Evolutionary conservation across 371 early-diverging fungal species (phyloP).

Genomic region (Nosema bombycis): DNA sequence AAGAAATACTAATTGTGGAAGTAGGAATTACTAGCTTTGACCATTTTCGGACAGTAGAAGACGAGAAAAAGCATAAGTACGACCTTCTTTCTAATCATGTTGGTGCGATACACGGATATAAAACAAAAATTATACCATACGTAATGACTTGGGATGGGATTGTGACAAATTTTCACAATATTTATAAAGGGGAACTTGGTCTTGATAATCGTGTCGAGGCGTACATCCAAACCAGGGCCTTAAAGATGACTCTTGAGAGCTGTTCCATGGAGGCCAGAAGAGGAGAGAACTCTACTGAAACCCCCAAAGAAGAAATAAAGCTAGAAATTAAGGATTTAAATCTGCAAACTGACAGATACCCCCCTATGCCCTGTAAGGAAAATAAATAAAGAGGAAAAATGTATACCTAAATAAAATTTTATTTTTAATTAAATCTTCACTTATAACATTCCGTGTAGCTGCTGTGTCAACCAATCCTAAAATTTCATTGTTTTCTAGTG

Average conservation of each 20-base stretch:
- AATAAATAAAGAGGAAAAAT: no score
- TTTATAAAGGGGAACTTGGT: background rate
- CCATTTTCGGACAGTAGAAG: background rate
- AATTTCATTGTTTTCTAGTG: no score
- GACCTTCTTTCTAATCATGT: background rate
- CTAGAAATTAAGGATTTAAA: no score
- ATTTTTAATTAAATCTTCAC: no score
- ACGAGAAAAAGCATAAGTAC: constrained; percentile 6
- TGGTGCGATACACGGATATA: background rate
- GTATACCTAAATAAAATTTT: no score
- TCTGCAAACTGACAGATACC: no score
- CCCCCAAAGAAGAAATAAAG: background rate
- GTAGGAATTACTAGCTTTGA: constrained; percentile 14
- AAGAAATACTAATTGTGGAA: background rate
- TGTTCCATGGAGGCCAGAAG: constrained; percentile 1
- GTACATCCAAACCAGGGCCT: background rate
- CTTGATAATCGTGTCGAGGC: background rate
- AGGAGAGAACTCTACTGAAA: constrained; percentile 66
- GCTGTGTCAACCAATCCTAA: no score
- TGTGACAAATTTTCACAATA: background rate
- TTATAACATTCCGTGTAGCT: no score
- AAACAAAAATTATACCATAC: constrained; percentile 5
- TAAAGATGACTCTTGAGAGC: constrained; percentile 5
- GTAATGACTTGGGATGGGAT: background rate
- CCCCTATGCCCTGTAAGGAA: no score